These are phyloP conservation scores for Taxillus chinensis DNA, from an alignment of 164 flowering plant species.

Conservation along the genomic window DNA sequence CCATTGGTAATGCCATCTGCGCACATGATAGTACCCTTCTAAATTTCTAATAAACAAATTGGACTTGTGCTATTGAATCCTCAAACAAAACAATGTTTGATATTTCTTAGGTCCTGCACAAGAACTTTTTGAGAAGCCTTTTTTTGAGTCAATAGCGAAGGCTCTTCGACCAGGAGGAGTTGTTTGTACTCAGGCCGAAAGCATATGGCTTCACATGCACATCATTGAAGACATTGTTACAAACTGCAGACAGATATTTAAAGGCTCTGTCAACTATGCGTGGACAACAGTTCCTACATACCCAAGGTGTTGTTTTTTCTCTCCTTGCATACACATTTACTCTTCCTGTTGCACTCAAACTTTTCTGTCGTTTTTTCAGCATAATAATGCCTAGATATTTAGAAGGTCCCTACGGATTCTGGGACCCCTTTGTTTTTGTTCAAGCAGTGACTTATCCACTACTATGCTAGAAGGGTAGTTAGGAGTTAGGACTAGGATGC, in stretches of 20 bases:
- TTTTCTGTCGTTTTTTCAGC: too few relatives aligned
- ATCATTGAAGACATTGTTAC: constrained; percentile 70
- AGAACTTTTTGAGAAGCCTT: constrained; percentile 77
- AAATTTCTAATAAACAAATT: too few relatives aligned
- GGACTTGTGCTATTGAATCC: too few relatives aligned
- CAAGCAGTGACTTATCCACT: too few relatives aligned
- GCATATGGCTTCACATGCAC: constrained; percentile 90
- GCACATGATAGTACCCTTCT: too few relatives aligned
- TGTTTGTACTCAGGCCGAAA: constrained; percentile 75
- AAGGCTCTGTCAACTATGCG: constrained; percentile 77
- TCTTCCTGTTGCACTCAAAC: too few relatives aligned
- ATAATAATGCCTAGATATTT: too few relatives aligned
- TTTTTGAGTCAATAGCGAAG: constrained; percentile 55
- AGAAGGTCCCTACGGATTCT: too few relatives aligned
- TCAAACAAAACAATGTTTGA: not conserved
- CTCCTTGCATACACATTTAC: too few relatives aligned
- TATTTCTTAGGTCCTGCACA: constrained; percentile 59
- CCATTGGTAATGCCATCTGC: constrained; percentile 49
- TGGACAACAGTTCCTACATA: constrained; percentile 88
- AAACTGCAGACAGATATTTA: constrained; percentile 68
- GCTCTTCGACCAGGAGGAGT: constrained; percentile 89
- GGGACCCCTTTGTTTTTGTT: too few relatives aligned
- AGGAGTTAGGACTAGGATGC: too few relatives aligned
- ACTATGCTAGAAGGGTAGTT: too few relatives aligned
- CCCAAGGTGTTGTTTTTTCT: constrained; percentile 37